Evolutionary conservation across 2,329 filamentous ascomycete species (phyloP), one percentile per base, ranked within the genome.

Genomic region (Fusarium fracticaudum): DNA sequence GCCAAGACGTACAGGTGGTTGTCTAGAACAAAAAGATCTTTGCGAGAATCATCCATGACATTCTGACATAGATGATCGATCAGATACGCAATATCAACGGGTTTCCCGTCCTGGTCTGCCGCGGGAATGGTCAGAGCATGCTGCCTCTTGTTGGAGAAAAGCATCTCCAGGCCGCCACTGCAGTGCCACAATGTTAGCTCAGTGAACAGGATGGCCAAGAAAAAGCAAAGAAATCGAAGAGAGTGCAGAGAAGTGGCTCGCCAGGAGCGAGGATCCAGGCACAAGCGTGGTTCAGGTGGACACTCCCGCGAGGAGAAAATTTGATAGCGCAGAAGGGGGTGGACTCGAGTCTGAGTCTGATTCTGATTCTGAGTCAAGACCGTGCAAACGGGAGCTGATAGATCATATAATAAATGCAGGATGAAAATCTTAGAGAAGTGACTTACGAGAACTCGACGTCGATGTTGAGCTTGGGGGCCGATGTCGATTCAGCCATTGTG

Each of bases 111-210:
- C 60, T 87, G 84, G 78, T 91, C 88, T 63, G 80, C 87, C 37
- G 88, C 84, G 26, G 96, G 94, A 47, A 98, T 83, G 7, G 87
- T 84, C 51, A 99, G 81, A 29, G 87, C 84, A 81, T 96, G 93
- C 76, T 91, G 92, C 64, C 92, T 90, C 83, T 94, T 87, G 81
- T 98, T 92, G 38, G 92, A 91, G 84, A 99, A 99, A 74, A 99
- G 91, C 85, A 98, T 93, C 85, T 99, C 96, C 24, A 99, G 89
- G 29, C 96, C 96, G 71, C 96, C 96, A 74, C 96, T 95, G 77
- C 51, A 67, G 73, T 51, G 37, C 58, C 50, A 66, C 60, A 54
- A 65, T 69, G 62, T 74, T 76, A 77, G 77, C 61, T 24, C 48
- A 67, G 60, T 45, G 64, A 60, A 37, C 45, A 51, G 40, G 15